These are phyloP conservation scores for Mycena polygramma DNA, from an alignment of 768 basidiomycete genomes.

Conservation along the genomic window DNA sequence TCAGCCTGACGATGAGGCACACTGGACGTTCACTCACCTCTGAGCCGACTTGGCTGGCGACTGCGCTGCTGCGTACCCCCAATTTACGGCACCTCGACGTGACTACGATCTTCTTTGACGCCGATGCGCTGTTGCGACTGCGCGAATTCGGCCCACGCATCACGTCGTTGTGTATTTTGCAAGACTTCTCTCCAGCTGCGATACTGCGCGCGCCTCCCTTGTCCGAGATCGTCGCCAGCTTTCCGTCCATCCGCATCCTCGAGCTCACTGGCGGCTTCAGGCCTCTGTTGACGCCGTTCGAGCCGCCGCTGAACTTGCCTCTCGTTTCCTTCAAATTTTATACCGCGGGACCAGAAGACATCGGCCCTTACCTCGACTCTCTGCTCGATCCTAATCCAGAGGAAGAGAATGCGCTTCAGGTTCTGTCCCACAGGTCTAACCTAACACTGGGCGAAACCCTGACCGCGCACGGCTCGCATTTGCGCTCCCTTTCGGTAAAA, in stretches of 20 bases:
- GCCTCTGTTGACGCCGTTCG: slow-evolving; percentile 14
- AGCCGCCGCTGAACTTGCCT: slow-evolving; percentile 16
- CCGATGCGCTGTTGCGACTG: slow-evolving; percentile 10
- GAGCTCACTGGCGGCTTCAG: slow-evolving; percentile 22
- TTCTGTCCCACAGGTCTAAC: slow-evolving; percentile 27
- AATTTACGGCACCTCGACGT: slow-evolving; percentile 37
- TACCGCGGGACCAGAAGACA: slow-evolving; percentile 12
- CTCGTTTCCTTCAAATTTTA: slow-evolving; percentile 27
- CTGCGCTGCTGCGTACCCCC: slow-evolving; percentile 29
- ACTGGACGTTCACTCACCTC: slow-evolving; percentile 15
- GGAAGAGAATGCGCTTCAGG: slow-evolving; percentile 9
- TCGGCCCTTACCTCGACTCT: slow-evolving; percentile 29
- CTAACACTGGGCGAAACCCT: slow-evolving; percentile 8
- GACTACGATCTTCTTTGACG: slow-evolving; percentile 23
- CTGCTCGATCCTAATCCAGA: background rate
- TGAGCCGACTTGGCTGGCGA: slow-evolving; percentile 19
- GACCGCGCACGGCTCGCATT: slow-evolving; percentile 9
- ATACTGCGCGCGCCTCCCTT: slow-evolving; percentile 19
- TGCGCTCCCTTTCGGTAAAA: slow-evolving; percentile 29
- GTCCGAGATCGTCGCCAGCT: slow-evolving; percentile 28
- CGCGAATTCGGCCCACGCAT: slow-evolving; percentile 23
- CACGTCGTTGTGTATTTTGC: slow-evolving; percentile 21
- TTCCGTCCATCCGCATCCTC: slow-evolving; percentile 31
- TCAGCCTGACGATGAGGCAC: slow-evolving; percentile 30
- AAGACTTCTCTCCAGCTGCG: slow-evolving; percentile 23